Evolutionary conservation across 352 stramenopile species (phyloP).

Genomic region (Phytophthora quininea): DNA sequence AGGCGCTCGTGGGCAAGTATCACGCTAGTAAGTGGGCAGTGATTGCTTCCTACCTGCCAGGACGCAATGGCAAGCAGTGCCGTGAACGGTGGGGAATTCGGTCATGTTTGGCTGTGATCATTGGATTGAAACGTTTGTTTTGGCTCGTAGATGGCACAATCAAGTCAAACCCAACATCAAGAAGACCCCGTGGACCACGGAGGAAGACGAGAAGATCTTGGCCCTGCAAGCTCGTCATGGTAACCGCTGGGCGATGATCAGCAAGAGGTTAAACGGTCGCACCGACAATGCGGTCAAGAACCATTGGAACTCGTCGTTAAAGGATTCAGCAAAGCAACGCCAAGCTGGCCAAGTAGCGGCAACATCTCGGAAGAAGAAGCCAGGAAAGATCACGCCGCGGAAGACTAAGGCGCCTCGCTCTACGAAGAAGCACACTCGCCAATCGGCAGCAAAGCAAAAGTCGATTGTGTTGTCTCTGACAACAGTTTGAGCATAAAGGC

Average conservation of each 20-base stretch:
- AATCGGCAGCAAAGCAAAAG: no score
- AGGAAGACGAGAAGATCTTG: slow-evolving; percentile 90
- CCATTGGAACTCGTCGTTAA: no score
- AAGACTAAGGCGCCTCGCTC: no score
- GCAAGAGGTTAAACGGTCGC: slow-evolving; percentile 93
- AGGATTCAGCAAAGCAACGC: no score
- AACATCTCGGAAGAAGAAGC: no score
- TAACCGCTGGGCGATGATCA: slow-evolving; percentile 98
- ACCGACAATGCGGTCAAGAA: slow-evolving; percentile 82
- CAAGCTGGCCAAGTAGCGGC: no score
- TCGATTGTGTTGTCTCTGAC: no score
- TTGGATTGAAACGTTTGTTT: background rate
- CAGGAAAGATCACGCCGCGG: no score
- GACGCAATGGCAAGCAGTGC: slow-evolving; percentile 89
- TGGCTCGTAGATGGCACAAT: slow-evolving; percentile 76
- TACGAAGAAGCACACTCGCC: no score
- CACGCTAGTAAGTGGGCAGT: slow-evolving; percentile 79
- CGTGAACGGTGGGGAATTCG: slow-evolving; percentile 59
- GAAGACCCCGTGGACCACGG: slow-evolving; percentile 73
- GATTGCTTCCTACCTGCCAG: slow-evolving; percentile 83
- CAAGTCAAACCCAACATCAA: slow-evolving; percentile 83
- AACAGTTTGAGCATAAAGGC: no score
- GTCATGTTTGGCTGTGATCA: background rate
- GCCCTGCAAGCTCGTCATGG: slow-evolving; percentile 86
- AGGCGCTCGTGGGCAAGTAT: slow-evolving; percentile 59